Conservation (phyloP, 805 yeast species). For the Starmerella powellii region DNA sequence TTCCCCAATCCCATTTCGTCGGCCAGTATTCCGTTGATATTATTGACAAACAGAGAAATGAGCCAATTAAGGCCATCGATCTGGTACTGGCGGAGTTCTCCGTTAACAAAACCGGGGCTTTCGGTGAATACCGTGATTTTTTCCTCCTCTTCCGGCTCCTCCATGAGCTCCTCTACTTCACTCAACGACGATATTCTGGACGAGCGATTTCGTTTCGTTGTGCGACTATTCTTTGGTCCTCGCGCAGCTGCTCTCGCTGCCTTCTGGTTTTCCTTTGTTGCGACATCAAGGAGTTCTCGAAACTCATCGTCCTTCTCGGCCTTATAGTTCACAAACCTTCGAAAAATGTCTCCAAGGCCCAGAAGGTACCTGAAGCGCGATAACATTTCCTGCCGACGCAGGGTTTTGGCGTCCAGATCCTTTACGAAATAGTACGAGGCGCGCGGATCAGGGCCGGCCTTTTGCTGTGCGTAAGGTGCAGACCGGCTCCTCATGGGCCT, state of each 20-base stretch:
- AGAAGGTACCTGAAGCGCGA: conserved; percentile 66
- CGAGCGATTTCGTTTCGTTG: conserved; percentile 6
- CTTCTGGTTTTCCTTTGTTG: conserved; percentile 18
- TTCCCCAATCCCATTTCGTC: conserved; percentile 98
- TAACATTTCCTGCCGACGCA: conserved; percentile 42
- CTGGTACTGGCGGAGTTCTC: conserved; percentile 78
- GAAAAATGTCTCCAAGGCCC: conserved; percentile 70
- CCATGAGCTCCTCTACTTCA: conserved; percentile 35
- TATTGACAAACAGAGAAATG: conserved; percentile 70
- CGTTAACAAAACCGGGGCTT: conserved; percentile 64
- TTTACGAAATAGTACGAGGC: conserved; percentile 11
- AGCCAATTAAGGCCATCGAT: conserved; percentile 94
- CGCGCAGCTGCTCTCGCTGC: conserved; percentile 17
- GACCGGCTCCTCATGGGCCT: too few species aligned
- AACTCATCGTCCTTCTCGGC: conserved; percentile 66
- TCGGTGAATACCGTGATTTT: conserved; percentile 62
- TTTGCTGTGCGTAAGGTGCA: neutral
- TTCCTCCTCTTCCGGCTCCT: conserved; percentile 16
- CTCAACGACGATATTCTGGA: conserved; percentile 2
- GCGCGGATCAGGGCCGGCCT: conserved; percentile 8
- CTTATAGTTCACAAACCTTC: conserved; percentile 70
- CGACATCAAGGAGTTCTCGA: conserved; percentile 27
- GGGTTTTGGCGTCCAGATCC: conserved; percentile 8
- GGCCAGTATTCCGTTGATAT: conserved; percentile 83
- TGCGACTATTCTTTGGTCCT: conserved; percentile 33